Base-by-base conservation (phyloP, 352 stramenopile species). In the Plasmopara halstedii region DNA sequence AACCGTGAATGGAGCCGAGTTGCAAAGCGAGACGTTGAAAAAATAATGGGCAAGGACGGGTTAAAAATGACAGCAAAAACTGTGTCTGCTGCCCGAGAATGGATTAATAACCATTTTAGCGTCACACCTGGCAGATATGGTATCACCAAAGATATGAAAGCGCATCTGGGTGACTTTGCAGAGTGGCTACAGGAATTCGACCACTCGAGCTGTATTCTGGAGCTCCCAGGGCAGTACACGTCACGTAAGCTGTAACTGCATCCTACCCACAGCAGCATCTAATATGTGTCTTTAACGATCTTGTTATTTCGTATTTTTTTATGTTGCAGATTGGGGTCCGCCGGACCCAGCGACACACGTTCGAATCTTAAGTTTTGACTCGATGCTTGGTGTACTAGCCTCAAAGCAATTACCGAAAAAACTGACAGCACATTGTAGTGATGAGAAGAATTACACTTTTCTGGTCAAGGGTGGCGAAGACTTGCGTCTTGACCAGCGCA, bases 401-500 rank as follows among this genome's bases (percentile, higher is more conserved):
- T 95, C 84, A 2, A 95, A 94, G 44, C 81, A 94, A 41, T 46
- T 90, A 18, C 84, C 84, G 8, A 95, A 94, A 42, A 73, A 82
- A 35, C 59, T 95, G 32, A 79, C 68, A 6, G 52, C 94, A n/a
- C 76, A 85, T 41, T 83, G 80, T 42, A 91, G 73, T 45, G 76
- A 94, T 53, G 79, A 89, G 38, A 72, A 68, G 26, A 71, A 88
- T 38, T 85, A 93, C 52, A 87, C 78, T 4, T 94, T 91, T 34
- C 64, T 94, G 6, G 80, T 97, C 2, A 97, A 97, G 52, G 87
- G 85, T 19, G 88, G 87, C 2, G 88, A 97, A 63, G 88, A 97
- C 40, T 55, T 96, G 43, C 80, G 88, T 5, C 69, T 95, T 42
- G 88, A 97, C 56, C 77, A 96, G 50, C 80, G 88, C 40, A 95